Conservation (phyloP, 2,329 filamentous ascomycete species). For the Zymoseptoria brevis region DNA sequence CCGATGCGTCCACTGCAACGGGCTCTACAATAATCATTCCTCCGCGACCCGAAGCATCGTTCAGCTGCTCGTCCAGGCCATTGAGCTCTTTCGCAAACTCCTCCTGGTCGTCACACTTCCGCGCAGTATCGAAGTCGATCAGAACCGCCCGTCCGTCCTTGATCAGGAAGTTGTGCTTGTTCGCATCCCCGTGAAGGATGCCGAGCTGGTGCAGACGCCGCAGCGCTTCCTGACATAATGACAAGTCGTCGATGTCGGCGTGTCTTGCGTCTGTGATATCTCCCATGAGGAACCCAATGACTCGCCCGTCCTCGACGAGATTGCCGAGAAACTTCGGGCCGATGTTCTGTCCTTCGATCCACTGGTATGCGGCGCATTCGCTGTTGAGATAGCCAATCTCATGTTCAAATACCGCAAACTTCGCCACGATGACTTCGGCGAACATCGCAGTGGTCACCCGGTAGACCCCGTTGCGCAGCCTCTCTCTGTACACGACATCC, state of each 20-base stretch:
- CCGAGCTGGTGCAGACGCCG: constrained; percentile 30
- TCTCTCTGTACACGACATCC: constrained; percentile 20
- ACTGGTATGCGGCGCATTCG: constrained; percentile 33
- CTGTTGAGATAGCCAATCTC: constrained; percentile 32
- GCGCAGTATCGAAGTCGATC: constrained; percentile 30
- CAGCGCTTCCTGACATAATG: constrained; percentile 23
- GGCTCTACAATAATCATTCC: not conserved
- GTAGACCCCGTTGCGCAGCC: constrained; percentile 15
- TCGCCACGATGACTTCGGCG: constrained; percentile 24
- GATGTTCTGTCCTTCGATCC: constrained; percentile 30
- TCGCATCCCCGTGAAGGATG: constrained; percentile 33
- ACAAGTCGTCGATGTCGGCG: constrained; percentile 26
- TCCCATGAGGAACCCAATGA: constrained; percentile 36
- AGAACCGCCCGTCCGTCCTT: constrained; percentile 18
- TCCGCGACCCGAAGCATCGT: constrained; percentile 6
- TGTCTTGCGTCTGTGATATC: constrained; percentile 20
- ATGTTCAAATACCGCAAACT: constrained; percentile 35
- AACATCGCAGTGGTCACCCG: constrained; percentile 8
- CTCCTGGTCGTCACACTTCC: constrained; percentile 13
- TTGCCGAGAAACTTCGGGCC: constrained; percentile 35
- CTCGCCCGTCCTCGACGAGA: constrained; percentile 32
- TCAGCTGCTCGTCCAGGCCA: constrained; percentile 1
- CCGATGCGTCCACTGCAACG: too few species aligned
- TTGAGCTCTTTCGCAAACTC: constrained; percentile 9
- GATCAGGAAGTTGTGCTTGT: constrained; percentile 34